Conservation (phyloP, 2,329 filamentous ascomycete genomes). For the Camptophora hylomeconis region DNA sequence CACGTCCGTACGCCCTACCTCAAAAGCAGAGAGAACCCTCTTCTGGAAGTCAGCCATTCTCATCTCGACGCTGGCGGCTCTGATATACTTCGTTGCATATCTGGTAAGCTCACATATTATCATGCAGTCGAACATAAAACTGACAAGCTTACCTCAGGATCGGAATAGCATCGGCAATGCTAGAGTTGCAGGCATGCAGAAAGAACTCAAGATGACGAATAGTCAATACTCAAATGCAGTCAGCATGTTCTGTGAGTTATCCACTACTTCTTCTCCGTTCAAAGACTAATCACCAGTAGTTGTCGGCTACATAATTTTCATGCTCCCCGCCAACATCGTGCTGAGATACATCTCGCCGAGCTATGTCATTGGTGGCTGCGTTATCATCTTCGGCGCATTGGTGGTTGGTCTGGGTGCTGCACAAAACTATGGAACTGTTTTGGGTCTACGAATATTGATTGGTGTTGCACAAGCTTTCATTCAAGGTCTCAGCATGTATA, state of each 20-base stretch:
- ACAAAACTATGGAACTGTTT: conserved; percentile 3
- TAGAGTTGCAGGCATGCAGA: conserved; percentile 6
- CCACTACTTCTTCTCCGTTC: background rate
- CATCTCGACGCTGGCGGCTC: too few relatives aligned
- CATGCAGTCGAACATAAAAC: too few relatives aligned
- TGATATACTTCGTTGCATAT: conserved; percentile 4
- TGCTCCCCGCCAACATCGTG: conserved; percentile 2
- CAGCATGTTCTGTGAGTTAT: conserved; percentile 8
- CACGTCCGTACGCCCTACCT: too few relatives aligned
- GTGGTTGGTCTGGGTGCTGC: conserved; percentile 3
- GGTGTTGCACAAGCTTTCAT: conserved; percentile 6
- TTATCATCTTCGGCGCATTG: conserved; percentile 5
- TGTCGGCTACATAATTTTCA: conserved; percentile 4
- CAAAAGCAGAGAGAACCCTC: too few relatives aligned
- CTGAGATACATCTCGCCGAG: conserved; percentile 3
- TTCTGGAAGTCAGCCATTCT: too few relatives aligned
- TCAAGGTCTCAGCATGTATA: conserved; percentile 4
- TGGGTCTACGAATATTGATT: conserved; percentile 5
- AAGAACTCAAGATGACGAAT: conserved; percentile 5
- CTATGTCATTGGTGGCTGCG: conserved; percentile 1
- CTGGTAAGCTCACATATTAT: too few relatives aligned
- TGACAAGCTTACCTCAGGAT: conserved; percentile 4
- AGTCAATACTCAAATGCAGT: conserved; percentile 7
- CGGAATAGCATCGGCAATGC: conserved; percentile 9
- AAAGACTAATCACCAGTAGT: conserved; percentile 1